Base-by-base conservation (phyloP, 2,329 filamentous ascomycete genomes). In the Fusarium sp. region DNA sequence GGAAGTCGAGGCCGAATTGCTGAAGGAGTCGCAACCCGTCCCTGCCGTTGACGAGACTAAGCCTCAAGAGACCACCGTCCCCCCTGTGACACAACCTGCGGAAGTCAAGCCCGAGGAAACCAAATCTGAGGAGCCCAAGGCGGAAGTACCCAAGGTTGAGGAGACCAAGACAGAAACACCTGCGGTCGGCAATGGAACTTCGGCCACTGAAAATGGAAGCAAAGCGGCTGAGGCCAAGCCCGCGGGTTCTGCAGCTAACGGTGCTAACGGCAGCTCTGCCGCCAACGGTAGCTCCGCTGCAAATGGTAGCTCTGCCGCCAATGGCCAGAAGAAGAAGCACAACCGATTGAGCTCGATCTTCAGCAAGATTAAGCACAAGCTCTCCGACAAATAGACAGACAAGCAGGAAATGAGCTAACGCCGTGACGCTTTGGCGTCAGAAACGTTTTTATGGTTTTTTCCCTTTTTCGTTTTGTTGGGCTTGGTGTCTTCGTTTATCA, bases 1-100 rank as follows among this genome's bases (percentile, higher is more conserved):
- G 78, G 86, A 85, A 11, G 85, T 94, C 9, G 94, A 97, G 83
- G 80, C 89, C 34, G 92, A 97, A 82, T 85, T 97, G 11, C 83
- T 94, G 54, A 86, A 89, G 71, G 88, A 92, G 78, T 85, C 90
- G 62, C 83, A 86, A 78, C 76, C 77, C 55, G 57, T 58, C 43
- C 66, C 73, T 48, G 65, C 68, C 39, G 53, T 62, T 1, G 94
- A 51, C 7, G 94, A 96, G 82, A 79, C 88, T 34, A 92, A 97
- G 82, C 84, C 96, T 10, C 37, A 57, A 15, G 60, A 56, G 43
- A 13, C 30, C n/a, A 50, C 54, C 23, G 50, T 51, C 51, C 53
- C 66, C 66, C n/a, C 65, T 6, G 62, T 48, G 46, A 15, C 54
- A n/a, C 54, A 60, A 36, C 40, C 48, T 18, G 58, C 46, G 31